Evolutionary conservation across 345 rosid species (phyloP), one percentile per base, ranked within the genome.

Genomic region (Eucalyptus regnans): DNA sequence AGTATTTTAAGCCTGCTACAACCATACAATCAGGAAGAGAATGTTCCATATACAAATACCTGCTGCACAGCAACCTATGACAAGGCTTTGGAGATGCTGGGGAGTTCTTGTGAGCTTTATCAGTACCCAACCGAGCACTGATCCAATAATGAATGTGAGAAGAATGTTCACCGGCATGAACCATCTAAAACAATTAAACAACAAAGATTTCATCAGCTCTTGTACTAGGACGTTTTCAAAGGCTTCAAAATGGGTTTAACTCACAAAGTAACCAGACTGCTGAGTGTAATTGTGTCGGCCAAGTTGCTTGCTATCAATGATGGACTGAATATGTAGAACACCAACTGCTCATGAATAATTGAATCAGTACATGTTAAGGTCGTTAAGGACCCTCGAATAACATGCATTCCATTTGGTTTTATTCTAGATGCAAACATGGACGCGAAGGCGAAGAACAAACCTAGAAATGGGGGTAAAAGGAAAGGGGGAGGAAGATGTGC

Each of bases 281-380:
- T 52, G 44, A 88, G 15, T 16, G 91, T 90, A 46, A 89, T 88
- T 20, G 92, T 88, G 43, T 91, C 88, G 31, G 92, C 90, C 80
- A 92, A 88, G 54, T 62, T 87, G 93, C 91, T 86, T 18, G 86
- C 83, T 15, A 93, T 87, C 49, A 91, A 64, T 31, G 92, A 90
- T 20, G 93, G 93, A 84, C 58, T 66, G 56, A 91, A 93, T 85
- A 89, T 90, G 88, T 89, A 91, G 87, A 90, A 93, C 31, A 90
- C 90, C 86, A 91, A 50, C 94, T 91, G 92, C 33, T 56, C 49
- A 86, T 9, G 33, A n/a, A 83, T 27, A 51, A 48, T 27, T 11
- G 81, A 41, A 43, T 51, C 13, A 80, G n/a, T 52, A 79, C 29
- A 83, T 20, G 29, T 29, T 23, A 3, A 80, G 33, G 37, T 16